Percentiles rank a stretch among this genome's conserved stretches.
phyloP scores from a whole-genome alignment of 1,139 yeast species.

The Taphrina deformans region DNA sequence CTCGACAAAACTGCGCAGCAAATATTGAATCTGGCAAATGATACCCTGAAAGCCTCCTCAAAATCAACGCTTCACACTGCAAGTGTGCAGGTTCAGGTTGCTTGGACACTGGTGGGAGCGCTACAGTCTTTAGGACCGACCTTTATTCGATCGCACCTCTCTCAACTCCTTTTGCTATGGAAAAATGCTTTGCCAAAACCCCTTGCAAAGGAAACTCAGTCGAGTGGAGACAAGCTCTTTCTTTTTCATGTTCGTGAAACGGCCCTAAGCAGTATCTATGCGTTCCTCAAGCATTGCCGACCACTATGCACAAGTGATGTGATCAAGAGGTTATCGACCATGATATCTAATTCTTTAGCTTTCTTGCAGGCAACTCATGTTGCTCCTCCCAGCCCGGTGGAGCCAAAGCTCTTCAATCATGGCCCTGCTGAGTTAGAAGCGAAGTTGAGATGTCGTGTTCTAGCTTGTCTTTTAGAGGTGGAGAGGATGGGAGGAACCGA shows the following conservation, averaged over 20 bases:
- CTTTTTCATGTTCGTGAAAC: slow-evolving; percentile 46
- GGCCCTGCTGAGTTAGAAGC: slow-evolving; percentile 42
- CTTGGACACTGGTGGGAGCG: slow-evolving; percentile 77
- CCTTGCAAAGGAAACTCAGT: slow-evolving; percentile 43
- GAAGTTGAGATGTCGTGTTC: slow-evolving; percentile 44
- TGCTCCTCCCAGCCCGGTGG: slow-evolving; percentile 38
- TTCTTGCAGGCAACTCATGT: slow-evolving; percentile 42
- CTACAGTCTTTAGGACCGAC: slow-evolving; percentile 68
- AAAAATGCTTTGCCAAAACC: slow-evolving; percentile 65
- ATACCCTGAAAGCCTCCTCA: slow-evolving; percentile 24
- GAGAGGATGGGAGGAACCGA: slow-evolving; percentile 41
- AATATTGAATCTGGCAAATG: slow-evolving; percentile 43
- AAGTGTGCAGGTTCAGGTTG: slow-evolving; percentile 39
- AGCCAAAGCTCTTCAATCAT: slow-evolving; percentile 42
- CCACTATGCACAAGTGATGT: slow-evolving; percentile 48
- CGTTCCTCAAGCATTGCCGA: slow-evolving; percentile 46
- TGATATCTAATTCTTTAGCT: slow-evolving; percentile 45
- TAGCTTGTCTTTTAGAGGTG: slow-evolving; percentile 46
- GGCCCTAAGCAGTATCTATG: slow-evolving; percentile 46
- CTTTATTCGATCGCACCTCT: slow-evolving; percentile 66
- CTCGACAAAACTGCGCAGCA: slow-evolving; percentile 44
- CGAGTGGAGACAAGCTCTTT: slow-evolving; percentile 44
- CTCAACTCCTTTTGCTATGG: slow-evolving; percentile 79
- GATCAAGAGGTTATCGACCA: slow-evolving; percentile 45
- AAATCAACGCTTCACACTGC: slow-evolving; percentile 19